phyloP scores from a whole-genome alignment of 768 basidiomycete species.

The Tephrocybe sp. region DNA sequence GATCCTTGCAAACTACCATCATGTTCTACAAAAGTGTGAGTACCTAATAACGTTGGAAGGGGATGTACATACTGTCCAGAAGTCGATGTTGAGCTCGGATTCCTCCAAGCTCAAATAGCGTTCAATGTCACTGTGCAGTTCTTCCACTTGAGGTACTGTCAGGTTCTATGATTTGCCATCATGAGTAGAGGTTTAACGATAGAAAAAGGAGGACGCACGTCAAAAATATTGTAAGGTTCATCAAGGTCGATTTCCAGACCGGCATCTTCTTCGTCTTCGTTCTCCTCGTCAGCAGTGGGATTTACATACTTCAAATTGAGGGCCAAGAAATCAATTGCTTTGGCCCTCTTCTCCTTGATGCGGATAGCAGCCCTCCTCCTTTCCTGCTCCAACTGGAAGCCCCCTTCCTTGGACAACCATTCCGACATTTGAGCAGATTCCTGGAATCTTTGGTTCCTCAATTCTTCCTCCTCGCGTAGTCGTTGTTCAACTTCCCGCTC shows the following conservation, averaged over 20 bases:
- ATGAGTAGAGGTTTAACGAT: slow-evolving; percentile 10
- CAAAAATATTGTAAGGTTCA: slow-evolving; percentile 97
- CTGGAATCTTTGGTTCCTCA: slow-evolving; percentile 81
- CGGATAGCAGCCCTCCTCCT: slow-evolving; percentile 87
- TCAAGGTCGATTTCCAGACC: slow-evolving; percentile 97
- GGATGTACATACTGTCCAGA: slow-evolving; percentile 79
- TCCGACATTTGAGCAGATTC: slow-evolving; percentile 98
- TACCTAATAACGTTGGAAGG: not conserved
- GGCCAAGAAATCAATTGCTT: slow-evolving; percentile 97
- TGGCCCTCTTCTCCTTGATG: slow-evolving; percentile 93
- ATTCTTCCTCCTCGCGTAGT: slow-evolving; percentile 89
- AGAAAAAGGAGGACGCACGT: slow-evolving; percentile 52
- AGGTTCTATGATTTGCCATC: slow-evolving; percentile 56
- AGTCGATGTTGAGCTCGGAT: slow-evolving; percentile 84
- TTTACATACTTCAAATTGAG: slow-evolving; percentile 94
- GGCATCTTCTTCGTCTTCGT: slow-evolving; percentile 64
- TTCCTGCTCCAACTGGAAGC: slow-evolving; percentile 96
- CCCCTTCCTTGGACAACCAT: slow-evolving; percentile 96
- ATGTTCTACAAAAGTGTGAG: slow-evolving; percentile 62
- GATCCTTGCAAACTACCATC: slow-evolving; percentile 95
- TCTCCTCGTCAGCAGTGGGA: slow-evolving; percentile 63
- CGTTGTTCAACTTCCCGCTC: slow-evolving; percentile 89
- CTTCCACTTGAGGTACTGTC: slow-evolving; percentile 82
- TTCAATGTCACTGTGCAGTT: slow-evolving; percentile 93
- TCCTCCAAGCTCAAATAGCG: slow-evolving; percentile 87